Evolutionary conservation across 805 yeast genomes (phyloP), one percentile per base, ranked within the genome.

Genomic region (Wickerhamiella parazyma): DNA sequence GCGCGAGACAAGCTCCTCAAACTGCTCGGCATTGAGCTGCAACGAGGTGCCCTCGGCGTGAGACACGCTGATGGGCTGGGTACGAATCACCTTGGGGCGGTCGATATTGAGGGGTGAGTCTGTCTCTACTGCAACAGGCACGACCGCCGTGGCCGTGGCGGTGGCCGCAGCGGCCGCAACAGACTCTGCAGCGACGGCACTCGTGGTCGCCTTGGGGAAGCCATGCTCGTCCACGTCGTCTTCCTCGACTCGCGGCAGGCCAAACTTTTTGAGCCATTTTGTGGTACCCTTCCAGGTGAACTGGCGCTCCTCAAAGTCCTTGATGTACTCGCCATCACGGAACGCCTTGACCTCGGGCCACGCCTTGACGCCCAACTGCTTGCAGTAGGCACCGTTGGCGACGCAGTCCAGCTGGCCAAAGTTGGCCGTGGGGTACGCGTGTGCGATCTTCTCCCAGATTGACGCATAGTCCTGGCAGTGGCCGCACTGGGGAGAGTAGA

Each of bases 391-490:
- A 10, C 94, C 95, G 55, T 79, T 72, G 37, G 74, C 83, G 7
- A 81, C 71, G 63, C 98, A 91, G 61, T 91, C 76, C 33, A 91
- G 94, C 56, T 83, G 89, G 24, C 28, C 43, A 25, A 40, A 40
- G 22, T 40, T 19, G 16, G 38, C 38, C 3, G 25, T 33, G 5
- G 43, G 43, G 33, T 31, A 18, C 6, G 33, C 37, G 6, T 19
- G 22, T 3, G 37, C 38, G 19, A 40, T 6, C 22, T 48, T 33
- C 17, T 33, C 47, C 12, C 36, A 91, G 6, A 64, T 68, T 1
- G 98, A 97, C 1, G 83, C 91, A 42, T 89, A 63, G 6, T 64
- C 68, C 49, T 65, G 70, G 63, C 98, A 91, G 61, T 89, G 97
- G 8, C 65, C 58, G 59, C 98, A 91, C 55, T 78, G 78, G 0